A percentile compares a stretch with the other conserved stretches of the same genome.
Evolutionary conservation across 2,329 filamentous ascomycete genomes (phyloP).

Genomic region (Huntiella abstrusa): DNA sequence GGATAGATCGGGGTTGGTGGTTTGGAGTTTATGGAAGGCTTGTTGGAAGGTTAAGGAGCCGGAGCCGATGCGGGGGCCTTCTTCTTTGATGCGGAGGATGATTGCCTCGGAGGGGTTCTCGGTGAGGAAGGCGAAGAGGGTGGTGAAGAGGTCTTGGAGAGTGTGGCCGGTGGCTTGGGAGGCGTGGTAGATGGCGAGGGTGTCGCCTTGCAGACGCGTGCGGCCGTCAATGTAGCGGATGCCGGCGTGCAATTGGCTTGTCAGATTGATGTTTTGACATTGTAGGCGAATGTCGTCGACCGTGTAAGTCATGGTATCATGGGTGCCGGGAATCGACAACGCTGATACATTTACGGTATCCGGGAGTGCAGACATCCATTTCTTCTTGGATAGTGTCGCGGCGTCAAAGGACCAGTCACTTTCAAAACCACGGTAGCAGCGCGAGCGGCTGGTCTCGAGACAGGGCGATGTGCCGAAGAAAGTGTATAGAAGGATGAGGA

Average conservation of each 20-base stretch:
- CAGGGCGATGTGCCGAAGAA: conserved; percentile 15
- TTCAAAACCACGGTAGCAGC: conserved; percentile 18
- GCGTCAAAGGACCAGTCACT: conserved; percentile 26
- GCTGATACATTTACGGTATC: conserved; percentile 23
- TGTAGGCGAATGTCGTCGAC: conserved; percentile 20
- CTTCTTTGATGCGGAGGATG: conserved; percentile 31
- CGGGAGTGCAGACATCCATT: conserved; percentile 27
- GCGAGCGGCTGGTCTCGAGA: conserved; percentile 13
- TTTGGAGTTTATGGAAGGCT: conserved; percentile 24
- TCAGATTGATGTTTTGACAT: conserved; percentile 29
- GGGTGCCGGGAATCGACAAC: conserved; percentile 32
- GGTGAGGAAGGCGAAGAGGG: conserved; percentile 28
- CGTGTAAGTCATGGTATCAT: conserved; percentile 32
- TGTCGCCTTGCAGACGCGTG: conserved; percentile 23
- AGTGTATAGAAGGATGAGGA: conserved; percentile 14
- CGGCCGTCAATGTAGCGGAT: conserved; percentile 32
- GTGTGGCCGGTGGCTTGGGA: conserved; percentile 26
- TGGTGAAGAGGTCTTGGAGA: conserved; percentile 24
- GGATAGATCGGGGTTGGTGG: conserved; percentile 18
- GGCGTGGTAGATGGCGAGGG: conserved; percentile 29
- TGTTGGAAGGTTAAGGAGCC: conserved; percentile 25
- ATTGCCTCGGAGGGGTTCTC: conserved; percentile 27
- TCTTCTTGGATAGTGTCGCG: conserved; percentile 13
- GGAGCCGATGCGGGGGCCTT: conserved; percentile 18
- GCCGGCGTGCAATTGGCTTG: conserved; percentile 26